Base-by-base conservation (phyloP, 2,329 filamentous ascomycete genomes). In the Calonectria multiphialidica region DNA sequence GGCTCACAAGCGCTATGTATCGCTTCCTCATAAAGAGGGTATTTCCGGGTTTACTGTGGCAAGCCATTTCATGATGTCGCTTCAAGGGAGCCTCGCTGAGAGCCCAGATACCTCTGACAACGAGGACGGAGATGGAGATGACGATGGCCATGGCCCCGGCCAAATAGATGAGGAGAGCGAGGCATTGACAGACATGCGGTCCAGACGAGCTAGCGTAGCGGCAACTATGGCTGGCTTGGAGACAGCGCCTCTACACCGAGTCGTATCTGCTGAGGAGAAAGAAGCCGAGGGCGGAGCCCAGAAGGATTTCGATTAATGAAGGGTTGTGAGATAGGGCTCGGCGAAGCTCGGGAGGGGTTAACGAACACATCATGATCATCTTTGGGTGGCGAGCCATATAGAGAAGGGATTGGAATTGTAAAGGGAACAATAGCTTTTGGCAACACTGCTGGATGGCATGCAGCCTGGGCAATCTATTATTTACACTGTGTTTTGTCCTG, bases 1-100 rank as follows among this genome's bases (percentile, higher is more conserved):
- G 75, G 94, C 94, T 3, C 84, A 86, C 33, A 85, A 82, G 61
- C 88, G 87, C 78, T 93, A 92, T 79, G 84, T 86, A 8, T 83
- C 85, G 15, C 81, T 91, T 23, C 84, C 86, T 2, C 82, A 86
- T 61, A 86, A 87, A 63, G 84, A 88, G 16, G 90, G 88, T 30
- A 87, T 92, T 55, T 82, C 86, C 66, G 84, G 85, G 35, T 92
- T 91, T 72, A 80, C 76, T 0, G 78, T 81, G 12, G 91, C 91
- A 0, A 87, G 85, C 68, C 85, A 86, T 3, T 90, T 90, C 72
- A 84, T 92, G 77, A 82, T 86, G 13, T 84, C 84, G 2, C 83
- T 93, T 59, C 86, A 91, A 65, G 84, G 85, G 62, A 84, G 84
- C 68, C 80, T 91, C 1, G 87, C 87, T 69, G 83, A 87, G 68